A percentile compares a stretch with the other conserved stretches of the same genome.
phyloP scores from a whole-genome alignment of 495 filamentous ascomycete species.

The Talaromyces thailandensis region DNA sequence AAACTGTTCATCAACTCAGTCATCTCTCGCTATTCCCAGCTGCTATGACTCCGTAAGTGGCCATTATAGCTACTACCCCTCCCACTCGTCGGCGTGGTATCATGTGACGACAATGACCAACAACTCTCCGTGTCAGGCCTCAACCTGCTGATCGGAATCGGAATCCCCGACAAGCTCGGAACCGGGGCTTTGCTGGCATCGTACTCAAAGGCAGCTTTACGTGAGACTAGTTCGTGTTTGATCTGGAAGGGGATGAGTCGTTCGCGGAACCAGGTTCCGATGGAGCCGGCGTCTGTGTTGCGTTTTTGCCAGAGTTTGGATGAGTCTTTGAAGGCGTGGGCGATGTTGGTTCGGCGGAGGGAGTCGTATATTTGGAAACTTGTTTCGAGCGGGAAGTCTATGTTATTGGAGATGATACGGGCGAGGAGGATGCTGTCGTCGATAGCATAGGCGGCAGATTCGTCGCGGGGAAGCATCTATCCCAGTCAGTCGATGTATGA shows the following conservation, averaged over 20 bases:
- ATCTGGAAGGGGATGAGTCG: slow-evolving; percentile 28
- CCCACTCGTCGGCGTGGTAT: background rate
- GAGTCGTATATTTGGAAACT: slow-evolving; percentile 45
- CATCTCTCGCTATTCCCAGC: background rate
- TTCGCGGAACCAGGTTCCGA: slow-evolving; percentile 31
- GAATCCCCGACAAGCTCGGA: slow-evolving; percentile 6
- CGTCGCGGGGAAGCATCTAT: slow-evolving; percentile 54
- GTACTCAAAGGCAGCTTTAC: slow-evolving; percentile 31
- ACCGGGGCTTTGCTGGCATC: slow-evolving; percentile 25
- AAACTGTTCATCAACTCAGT: background rate
- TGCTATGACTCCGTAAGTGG: background rate
- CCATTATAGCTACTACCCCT: background rate
- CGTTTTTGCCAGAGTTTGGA: slow-evolving; percentile 29
- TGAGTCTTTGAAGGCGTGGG: slow-evolving; percentile 43
- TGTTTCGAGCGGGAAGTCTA: slow-evolving; percentile 26
- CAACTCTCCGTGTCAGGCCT: background rate
- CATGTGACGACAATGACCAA: background rate
- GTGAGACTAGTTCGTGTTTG: slow-evolving; percentile 17
- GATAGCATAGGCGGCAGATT: slow-evolving; percentile 51
- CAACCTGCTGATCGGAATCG: background rate
- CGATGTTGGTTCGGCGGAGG: slow-evolving; percentile 39
- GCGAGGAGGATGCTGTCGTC: slow-evolving; percentile 53
- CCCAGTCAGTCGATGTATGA: background rate
- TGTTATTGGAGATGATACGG: slow-evolving; percentile 31
- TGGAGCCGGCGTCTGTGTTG: slow-evolving; percentile 30